Conservation (phyloP, 805 yeast genomes). For the Lipomyces spencermartinsiae region DNA sequence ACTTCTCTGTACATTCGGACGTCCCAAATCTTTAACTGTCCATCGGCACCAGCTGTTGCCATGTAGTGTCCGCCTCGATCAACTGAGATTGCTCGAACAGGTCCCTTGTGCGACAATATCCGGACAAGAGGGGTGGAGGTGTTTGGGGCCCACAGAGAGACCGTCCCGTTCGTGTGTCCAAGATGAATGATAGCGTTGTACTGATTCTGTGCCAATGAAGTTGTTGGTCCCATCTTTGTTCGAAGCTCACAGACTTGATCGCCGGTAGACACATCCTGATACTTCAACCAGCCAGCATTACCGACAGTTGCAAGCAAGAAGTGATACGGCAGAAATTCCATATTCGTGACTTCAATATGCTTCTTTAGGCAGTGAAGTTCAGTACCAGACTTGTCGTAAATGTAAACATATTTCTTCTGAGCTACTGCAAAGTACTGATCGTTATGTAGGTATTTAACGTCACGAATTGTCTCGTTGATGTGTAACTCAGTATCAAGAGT, state of each 20-base stretch:
- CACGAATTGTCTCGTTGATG: conserved; percentile 86
- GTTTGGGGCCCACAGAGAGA: conserved; percentile 91
- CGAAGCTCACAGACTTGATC: conserved; percentile 78
- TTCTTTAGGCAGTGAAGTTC: conserved; percentile 91
- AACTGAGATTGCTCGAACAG: conserved; percentile 81
- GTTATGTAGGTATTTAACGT: conserved; percentile 87
- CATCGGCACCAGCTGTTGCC: conserved; percentile 92
- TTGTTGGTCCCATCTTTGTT: conserved; percentile 90
- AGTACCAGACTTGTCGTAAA: conserved; percentile 87
- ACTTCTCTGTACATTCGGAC: conserved; percentile 77
- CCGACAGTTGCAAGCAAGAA: conserved; percentile 88
- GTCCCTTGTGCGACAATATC: conserved; percentile 81
- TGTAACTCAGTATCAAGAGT: conserved; percentile 78
- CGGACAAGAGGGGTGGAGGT: conserved; percentile 85
- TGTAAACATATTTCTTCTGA: conserved; percentile 90
- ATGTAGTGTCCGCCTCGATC: conserved; percentile 93
- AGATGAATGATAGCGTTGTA: conserved; percentile 95
- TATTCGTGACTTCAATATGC: conserved; percentile 80
- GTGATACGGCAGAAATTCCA: conserved; percentile 93
- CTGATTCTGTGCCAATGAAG: conserved; percentile 86
- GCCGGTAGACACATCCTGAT: conserved; percentile 96
- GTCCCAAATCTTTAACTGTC: conserved; percentile 89
- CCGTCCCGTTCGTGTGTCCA: conserved; percentile 93
- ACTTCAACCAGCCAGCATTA: conserved; percentile 83
- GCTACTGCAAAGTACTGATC: conserved; percentile 96